Evolutionary conservation across 2,329 filamentous ascomycete genomes (phyloP).

Genomic region (Colletotrichum gigasporum): DNA sequence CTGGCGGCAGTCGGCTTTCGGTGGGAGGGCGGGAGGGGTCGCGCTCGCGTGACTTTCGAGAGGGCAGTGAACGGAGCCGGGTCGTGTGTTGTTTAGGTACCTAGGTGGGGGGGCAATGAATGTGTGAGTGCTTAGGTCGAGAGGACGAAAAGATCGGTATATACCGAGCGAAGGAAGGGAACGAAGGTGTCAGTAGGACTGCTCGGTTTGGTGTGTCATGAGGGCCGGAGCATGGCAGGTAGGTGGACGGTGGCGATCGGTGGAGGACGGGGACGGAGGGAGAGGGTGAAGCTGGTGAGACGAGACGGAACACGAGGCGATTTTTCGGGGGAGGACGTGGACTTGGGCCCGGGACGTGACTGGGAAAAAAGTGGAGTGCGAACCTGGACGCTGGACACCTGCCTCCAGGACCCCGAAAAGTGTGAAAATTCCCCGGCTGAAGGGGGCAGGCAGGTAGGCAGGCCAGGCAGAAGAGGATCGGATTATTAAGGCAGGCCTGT

Average conservation of each 20-base stretch:
- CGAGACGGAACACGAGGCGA: conserved; percentile 31
- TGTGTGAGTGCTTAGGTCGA: background rate
- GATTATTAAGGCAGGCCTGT: conserved; percentile 1
- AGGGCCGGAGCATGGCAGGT: conserved; percentile 1
- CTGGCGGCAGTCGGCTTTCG: background rate
- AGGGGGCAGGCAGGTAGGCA: background rate
- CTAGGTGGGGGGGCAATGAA: background rate
- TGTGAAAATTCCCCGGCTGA: conserved; percentile 16
- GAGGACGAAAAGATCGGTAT: background rate
- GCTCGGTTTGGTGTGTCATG: background rate
- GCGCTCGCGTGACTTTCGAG: conserved; percentile 7
- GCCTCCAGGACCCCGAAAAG: conserved; percentile 28
- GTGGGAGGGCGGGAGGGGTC: background rate
- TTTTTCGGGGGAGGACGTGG: conserved; percentile 29
- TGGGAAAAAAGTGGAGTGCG: conserved; percentile 18
- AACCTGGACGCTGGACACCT: conserved; percentile 1
- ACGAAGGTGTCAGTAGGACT: background rate
- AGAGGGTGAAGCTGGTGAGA: conserved; percentile 22
- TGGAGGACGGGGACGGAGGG: conserved; percentile 20
- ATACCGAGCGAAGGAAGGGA: too few species aligned
- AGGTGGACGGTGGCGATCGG: background rate
- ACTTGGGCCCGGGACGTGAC: conserved; percentile 24
- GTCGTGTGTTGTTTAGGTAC: background rate
- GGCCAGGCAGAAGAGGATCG: background rate
- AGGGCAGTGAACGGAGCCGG: background rate